phyloP scores from a whole-genome alignment of 2,329 filamentous ascomycete genomes.

The Aureobasidium subglaciale region DNA sequence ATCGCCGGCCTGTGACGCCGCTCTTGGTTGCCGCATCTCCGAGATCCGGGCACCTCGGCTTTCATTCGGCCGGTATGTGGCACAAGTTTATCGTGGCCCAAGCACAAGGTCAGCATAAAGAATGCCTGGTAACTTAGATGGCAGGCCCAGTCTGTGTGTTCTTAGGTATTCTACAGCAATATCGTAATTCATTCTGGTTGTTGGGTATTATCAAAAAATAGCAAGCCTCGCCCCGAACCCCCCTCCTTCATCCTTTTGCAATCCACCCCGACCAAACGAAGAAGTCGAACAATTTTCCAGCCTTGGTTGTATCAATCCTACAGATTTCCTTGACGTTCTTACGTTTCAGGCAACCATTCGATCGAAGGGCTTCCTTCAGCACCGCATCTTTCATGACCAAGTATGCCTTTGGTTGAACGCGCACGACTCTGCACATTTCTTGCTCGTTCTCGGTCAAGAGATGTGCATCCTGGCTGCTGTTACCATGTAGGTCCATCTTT shows the following conservation, averaged over 20 bases:
- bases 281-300: conserved; percentile 84
- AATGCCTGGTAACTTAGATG: background rate
- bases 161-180: background rate
- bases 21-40: background rate
- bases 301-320: conserved; percentile 75
- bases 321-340: conserved; percentile 87
- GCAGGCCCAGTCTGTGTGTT: background rate
- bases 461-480: conserved; percentile 75
- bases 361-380: conserved; percentile 83
- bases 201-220: conserved; percentile 6
- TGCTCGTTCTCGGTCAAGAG: conserved; percentile 77
- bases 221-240: background rate
- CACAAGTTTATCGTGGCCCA: background rate
- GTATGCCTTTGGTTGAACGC: conserved; percentile 90
- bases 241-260: conserved; percentile 58
- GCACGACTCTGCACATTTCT: conserved; percentile 76
- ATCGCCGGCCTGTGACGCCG: conserved; percentile 1
- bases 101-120: background rate
- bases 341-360: conserved; percentile 83
- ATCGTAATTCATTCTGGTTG: conserved; percentile 8
- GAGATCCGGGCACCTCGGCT: conserved; percentile 8
- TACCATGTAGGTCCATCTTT: conserved; percentile 62
- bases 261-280: conserved; percentile 92
- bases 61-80: background rate
- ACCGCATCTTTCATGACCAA: conserved; percentile 88